A percentile compares a stretch with the other conserved stretches of the same genome.
Conservation (phyloP, 257 asterid species). For the Solanum corneliomulleri region DNA sequence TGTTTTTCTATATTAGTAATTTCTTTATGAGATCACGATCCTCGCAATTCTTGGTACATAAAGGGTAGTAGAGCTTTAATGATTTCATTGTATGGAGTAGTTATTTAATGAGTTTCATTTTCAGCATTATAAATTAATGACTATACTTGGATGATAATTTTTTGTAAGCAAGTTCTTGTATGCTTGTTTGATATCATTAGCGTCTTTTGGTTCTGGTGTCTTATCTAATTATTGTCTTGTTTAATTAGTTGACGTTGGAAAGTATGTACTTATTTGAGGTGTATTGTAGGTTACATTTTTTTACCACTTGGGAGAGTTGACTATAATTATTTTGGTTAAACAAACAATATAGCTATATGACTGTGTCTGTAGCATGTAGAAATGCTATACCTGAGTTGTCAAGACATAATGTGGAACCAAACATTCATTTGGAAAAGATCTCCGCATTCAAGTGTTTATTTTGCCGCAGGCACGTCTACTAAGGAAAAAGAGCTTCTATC, state of each 20-base stretch:
- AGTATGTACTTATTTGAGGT: neutral
- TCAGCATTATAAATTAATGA: neutral
- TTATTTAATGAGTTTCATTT: neutral
- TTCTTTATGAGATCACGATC: neutral
- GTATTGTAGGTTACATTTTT: neutral
- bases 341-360: neutral
- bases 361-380: neutral
- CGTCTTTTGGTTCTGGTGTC: neutral
- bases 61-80: neutral
- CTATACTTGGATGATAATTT: neutral
- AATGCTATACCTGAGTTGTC: neutral
- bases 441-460: constrained; percentile 61
- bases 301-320: neutral
- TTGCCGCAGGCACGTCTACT: constrained; percentile 82
- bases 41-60: neutral
- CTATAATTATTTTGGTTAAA: neutral
- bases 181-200: neutral
- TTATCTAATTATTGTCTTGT: neutral
- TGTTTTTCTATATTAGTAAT: neutral
- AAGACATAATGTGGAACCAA: neutral
- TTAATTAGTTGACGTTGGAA: neutral
- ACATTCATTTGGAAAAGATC: constrained; percentile 13
- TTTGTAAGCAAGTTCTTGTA: neutral
- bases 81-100: neutral
- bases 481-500: constrained; percentile 59